A percentile compares a stretch with the other conserved stretches of the same genome.
Evolutionary conservation across 2,329 filamentous ascomycete genomes (phyloP).

Genomic region (Pseudocercospora fuligena): DNA sequence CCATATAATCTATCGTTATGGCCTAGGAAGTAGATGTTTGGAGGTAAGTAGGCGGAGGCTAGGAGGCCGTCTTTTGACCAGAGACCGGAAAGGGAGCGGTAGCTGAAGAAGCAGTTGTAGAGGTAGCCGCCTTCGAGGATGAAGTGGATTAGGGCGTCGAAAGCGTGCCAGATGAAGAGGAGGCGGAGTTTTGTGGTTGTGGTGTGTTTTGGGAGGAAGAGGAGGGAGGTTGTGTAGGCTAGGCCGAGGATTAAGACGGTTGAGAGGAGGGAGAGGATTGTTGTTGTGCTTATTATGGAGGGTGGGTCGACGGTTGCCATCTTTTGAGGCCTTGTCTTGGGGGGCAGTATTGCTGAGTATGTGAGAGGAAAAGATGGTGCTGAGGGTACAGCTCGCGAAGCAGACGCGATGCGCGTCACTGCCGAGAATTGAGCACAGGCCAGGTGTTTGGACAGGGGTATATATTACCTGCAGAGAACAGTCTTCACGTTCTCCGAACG

Average conservation of each 20-base stretch:
- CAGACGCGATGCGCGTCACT: background rate
- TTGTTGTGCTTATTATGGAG: conserved; percentile 52
- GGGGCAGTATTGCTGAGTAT: no score
- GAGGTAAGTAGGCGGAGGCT: conserved; percentile 49
- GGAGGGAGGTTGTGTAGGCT: conserved; percentile 56
- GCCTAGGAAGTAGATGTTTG: conserved; percentile 59
- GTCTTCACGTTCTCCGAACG: background rate
- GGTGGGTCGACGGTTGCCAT: conserved; percentile 17
- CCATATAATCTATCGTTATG: conserved; percentile 62
- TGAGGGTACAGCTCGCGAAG: background rate
- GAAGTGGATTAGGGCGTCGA: conserved; percentile 90
- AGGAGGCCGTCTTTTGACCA: conserved; percentile 19
- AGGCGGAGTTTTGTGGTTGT: conserved; percentile 64
- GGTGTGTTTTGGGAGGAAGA: conserved; percentile 57
- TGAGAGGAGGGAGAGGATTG: conserved; percentile 59
- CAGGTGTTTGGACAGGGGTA: background rate
- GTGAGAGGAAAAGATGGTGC: background rate
- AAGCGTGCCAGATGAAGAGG: conserved; percentile 93
- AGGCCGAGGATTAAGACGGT: conserved; percentile 59
- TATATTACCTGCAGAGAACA: background rate
- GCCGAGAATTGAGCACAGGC: background rate
- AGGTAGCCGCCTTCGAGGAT: conserved; percentile 89
- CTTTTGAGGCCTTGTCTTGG: background rate
- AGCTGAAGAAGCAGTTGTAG: conserved; percentile 89
- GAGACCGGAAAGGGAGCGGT: conserved; percentile 45